Evolutionary conservation across 306 rosid species (phyloP), one percentile per base, ranked within the genome.

Genomic region (Psophocarpus tetragonolobus): DNA sequence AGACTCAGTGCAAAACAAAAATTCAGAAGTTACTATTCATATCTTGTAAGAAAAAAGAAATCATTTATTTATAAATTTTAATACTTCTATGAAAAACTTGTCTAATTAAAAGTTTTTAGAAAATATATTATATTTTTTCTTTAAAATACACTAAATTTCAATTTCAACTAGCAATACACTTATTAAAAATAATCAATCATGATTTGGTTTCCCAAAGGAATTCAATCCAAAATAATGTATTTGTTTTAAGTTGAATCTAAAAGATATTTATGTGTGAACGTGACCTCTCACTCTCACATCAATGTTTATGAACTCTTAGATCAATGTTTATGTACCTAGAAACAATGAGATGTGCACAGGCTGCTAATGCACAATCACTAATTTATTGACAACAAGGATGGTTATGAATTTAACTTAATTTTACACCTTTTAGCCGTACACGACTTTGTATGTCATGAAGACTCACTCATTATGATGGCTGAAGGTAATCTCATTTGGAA

Each of bases 401-500:
- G 30, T 18, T 13, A 48, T 69, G 69, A 50, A 63, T 79, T 68
- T 18, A 2, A 71, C 80, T 75, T 80, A 80, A 84, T 81, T 76
- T 71, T 84, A 84, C 74, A 71, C 42, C 73, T 81, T 30, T 75
- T 45, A 42, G 24, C 73, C 38, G 67, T 36, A 83, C 38, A 71
- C 42, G 87, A 71, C 68, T 23, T 39, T 73, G 74, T 57, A 78
- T 42, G 77, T 56, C 53, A 35, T 65, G 48, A 64, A 64, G 65
- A 76, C 58, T 45, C 32, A 76, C 58, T 45, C 32, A 15, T 24
- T 38, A 4, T 27, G 53, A 75, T 47, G 77, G 57, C 72, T 41
- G 23, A 77, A 64, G 68, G 58, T 76, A 30, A 42, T 42, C 67
- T 89, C 86, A 92, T 80, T 87, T 85, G 51, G 88, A 79, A 67